These are phyloP conservation scores for Leucocoprinus birnbaumii DNA, from an alignment of 768 basidiomycete species.

Conservation along the genomic window DNA sequence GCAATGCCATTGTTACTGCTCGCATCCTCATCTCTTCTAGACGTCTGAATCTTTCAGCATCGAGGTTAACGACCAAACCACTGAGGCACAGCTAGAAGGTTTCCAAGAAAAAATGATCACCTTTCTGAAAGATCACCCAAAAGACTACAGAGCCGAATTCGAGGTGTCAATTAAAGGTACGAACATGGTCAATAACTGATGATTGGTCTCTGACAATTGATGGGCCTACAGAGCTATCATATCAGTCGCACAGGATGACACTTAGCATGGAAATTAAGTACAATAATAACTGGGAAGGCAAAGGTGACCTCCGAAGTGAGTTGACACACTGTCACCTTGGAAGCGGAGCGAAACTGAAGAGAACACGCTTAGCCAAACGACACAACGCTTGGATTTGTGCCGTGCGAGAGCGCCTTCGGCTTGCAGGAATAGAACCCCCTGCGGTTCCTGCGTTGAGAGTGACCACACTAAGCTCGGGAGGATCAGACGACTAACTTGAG, in stretches of 20 bases:
- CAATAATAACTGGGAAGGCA: conserved; percentile 6
- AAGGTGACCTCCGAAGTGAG: not conserved
- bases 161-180: conserved; percentile 4
- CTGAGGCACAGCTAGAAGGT: no score
- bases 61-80: no score
- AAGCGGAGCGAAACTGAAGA: no score
- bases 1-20: no score
- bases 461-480: not conserved
- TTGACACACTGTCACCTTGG: no score
- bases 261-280: conserved; percentile 6
- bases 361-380: not conserved
- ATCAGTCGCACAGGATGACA: not conserved
- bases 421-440: not conserved
- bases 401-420: not conserved
- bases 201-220: not conserved
- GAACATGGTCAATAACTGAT: not conserved
- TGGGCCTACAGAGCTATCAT: not conserved
- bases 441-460: not conserved
- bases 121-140: conserved; percentile 1
- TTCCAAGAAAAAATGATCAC: not conserved
- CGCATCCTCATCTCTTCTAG: no score
- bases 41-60: no score
- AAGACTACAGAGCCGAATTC: conserved; percentile 6
- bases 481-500: no score
- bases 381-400: conserved; percentile 4